Conservation (phyloP, 192 early-diverging fungal genomes). For the Coemansia sp. region DNA sequence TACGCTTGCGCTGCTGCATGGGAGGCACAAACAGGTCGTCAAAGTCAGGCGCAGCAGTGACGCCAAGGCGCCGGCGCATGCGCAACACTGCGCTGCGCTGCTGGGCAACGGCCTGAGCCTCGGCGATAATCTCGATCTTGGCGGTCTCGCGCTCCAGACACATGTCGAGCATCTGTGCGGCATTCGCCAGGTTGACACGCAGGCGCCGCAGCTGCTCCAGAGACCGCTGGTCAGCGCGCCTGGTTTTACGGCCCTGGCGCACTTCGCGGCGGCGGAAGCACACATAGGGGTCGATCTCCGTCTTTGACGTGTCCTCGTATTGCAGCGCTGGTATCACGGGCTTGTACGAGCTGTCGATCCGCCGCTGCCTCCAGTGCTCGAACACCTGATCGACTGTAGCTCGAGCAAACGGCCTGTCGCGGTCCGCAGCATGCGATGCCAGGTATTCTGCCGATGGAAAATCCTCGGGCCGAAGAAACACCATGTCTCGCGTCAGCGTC, state of each 20-base stretch:
- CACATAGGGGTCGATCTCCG: constrained; percentile 89
- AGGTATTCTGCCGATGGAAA: constrained; percentile 43
- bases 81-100: constrained; percentile 28
- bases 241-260: constrained; percentile 80
- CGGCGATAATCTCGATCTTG: constrained; percentile 68
- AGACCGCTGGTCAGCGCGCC: constrained; percentile 80
- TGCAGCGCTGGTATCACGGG: constrained; percentile 40
- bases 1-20: constrained; percentile 27
- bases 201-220: constrained; percentile 83
- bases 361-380: constrained; percentile 43
- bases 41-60: not conserved
- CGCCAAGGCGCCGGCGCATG: constrained; percentile 36
- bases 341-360: constrained; percentile 16
- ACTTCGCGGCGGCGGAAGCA: constrained; percentile 97
- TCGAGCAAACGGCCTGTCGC: constrained; percentile 25
- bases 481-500: constrained; percentile 64
- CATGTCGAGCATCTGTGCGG: constrained; percentile 75
- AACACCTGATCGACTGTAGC: constrained; percentile 15
- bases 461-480: constrained; percentile 36
- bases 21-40: constrained; percentile 52
- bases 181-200: constrained; percentile 68
- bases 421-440: constrained; percentile 36
- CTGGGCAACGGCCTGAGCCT: constrained; percentile 59
- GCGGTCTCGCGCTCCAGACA: constrained; percentile 74
- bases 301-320: constrained; percentile 63